Evolutionary conservation across 192 early-diverging fungal species (phyloP).

Genomic region (Podila minutissima): DNA sequence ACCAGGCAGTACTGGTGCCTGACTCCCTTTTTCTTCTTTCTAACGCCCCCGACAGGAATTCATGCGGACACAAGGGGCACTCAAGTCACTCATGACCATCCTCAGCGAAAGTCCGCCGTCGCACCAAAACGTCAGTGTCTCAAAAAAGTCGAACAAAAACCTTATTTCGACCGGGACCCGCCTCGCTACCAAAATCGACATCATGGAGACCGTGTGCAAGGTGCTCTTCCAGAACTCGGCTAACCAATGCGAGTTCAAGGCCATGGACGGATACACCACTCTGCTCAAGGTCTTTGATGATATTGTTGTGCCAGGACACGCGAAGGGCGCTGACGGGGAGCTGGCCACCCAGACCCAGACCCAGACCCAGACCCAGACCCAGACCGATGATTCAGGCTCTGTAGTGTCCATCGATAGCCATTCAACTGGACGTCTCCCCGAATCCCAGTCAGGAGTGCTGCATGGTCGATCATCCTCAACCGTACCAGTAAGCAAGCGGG

Average conservation of each 20-base stretch:
- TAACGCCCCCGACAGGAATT: conserved; percentile 32
- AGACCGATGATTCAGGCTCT: background rate
- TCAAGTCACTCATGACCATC: conserved; percentile 43
- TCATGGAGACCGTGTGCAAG: conserved; percentile 54
- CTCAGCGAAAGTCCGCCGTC: conserved; percentile 13
- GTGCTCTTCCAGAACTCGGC: conserved; percentile 47
- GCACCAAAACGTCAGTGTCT: conserved; percentile 5
- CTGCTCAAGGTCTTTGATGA: conserved; percentile 49
- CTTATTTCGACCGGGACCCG: conserved; percentile 19
- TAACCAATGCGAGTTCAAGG: conserved; percentile 42
- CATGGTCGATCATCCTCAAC: background rate
- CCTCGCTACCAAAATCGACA: conserved; percentile 49
- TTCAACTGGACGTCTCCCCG: background rate
- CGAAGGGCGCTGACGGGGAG: background rate
- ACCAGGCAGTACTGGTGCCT: background rate
- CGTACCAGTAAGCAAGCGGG: conserved; percentile 13
- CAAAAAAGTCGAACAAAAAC: conserved; percentile 17
- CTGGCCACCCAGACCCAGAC: too few species aligned
- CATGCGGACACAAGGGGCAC: conserved; percentile 50
- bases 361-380: too few species aligned
- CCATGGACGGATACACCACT: conserved; percentile 46
- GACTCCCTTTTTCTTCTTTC: background rate
- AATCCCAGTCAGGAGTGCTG: background rate
- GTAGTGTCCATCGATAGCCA: background rate
- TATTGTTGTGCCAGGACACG: conserved; percentile 22